A percentile compares a stretch with the other conserved stretches of the same genome.
Evolutionary conservation across 2,329 filamentous ascomycete species (phyloP).

Genomic region (Byssoonygena ceratinophila): DNA sequence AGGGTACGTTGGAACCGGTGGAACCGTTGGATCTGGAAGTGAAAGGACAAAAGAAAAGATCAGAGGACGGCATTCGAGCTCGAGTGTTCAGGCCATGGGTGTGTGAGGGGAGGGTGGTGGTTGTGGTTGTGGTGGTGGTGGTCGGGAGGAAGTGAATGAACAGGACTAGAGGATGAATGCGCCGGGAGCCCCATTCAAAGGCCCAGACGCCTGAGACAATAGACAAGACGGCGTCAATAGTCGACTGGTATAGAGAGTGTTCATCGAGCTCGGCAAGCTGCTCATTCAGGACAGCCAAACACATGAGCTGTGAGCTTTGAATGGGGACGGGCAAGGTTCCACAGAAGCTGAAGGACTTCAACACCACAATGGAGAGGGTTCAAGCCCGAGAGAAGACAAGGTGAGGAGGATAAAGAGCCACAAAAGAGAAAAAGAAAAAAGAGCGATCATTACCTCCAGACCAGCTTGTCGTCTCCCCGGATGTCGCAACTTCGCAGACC

Average conservation of each 20-base stretch:
- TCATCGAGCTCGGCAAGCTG: not conserved
- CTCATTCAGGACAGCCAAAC: not conserved
- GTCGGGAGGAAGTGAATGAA: not conserved
- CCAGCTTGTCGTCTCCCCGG: not conserved
- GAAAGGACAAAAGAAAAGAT: not conserved
- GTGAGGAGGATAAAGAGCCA: not conserved
- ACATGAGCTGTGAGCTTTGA: not conserved
- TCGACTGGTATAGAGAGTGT: not conserved
- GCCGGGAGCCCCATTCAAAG: slow-evolving; percentile 12
- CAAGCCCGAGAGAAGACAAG: no score
- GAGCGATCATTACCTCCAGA: not conserved
- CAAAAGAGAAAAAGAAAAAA: not conserved
- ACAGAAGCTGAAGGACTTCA: not conserved
- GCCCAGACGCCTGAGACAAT: not conserved
- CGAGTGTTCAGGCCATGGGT: slow-evolving; percentile 2
- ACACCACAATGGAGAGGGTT: not conserved
- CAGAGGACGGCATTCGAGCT: slow-evolving; percentile 7
- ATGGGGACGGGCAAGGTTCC: not conserved
- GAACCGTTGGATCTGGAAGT: not conserved
- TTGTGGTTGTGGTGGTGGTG: not conserved
- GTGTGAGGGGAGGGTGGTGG: not conserved
- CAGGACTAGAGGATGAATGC: slow-evolving; percentile 8
- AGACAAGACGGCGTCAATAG: not conserved
- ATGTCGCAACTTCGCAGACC: not conserved
- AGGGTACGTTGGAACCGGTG: not conserved